Percentiles rank a stretch among this genome's conserved stretches.
These are phyloP conservation scores for Penicillium manginii DNA, from an alignment of 495 filamentous ascomycete species.

Conservation along the genomic window DNA sequence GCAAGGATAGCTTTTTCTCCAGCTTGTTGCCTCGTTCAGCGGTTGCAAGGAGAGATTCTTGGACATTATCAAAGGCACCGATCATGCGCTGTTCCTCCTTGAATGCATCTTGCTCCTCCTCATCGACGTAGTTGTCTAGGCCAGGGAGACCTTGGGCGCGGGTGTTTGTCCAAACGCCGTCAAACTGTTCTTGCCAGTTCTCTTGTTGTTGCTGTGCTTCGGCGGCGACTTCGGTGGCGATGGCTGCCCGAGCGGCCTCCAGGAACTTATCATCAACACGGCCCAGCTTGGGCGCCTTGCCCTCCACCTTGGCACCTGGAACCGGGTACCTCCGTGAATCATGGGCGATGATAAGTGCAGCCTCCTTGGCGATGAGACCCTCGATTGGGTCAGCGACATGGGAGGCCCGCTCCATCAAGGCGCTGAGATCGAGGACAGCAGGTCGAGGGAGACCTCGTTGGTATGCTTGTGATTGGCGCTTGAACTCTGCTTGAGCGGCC, in stretches of 20 bases:
- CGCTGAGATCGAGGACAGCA: slow-evolving; percentile 68
- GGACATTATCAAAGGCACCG: slow-evolving; percentile 55
- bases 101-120: slow-evolving; percentile 54
- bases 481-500: slow-evolving; percentile 74
- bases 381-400: slow-evolving; percentile 58
- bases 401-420: slow-evolving; percentile 63
- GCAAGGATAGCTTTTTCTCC: slow-evolving; percentile 89
- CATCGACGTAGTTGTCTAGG: slow-evolving; percentile 73
- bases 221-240: slow-evolving; percentile 69
- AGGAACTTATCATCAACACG: slow-evolving; percentile 71
- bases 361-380: slow-evolving; percentile 70
- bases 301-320: slow-evolving; percentile 64
- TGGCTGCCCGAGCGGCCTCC: slow-evolving; percentile 73
- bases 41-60: slow-evolving; percentile 68
- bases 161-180: slow-evolving; percentile 66
- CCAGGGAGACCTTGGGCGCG: slow-evolving; percentile 70
- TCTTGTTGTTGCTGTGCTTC: slow-evolving; percentile 44
- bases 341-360: slow-evolving; percentile 75
- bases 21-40: slow-evolving; percentile 82
- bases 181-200: slow-evolving; percentile 61
- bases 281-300: slow-evolving; percentile 62
- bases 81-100: slow-evolving; percentile 54
- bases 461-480: slow-evolving; percentile 84
- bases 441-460: slow-evolving; percentile 85
- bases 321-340: slow-evolving; percentile 78